A percentile compares a stretch with the other conserved stretches of the same genome.
Conservation (phyloP, 768 basidiomycete species). For the Suillus brevipes region DNA sequence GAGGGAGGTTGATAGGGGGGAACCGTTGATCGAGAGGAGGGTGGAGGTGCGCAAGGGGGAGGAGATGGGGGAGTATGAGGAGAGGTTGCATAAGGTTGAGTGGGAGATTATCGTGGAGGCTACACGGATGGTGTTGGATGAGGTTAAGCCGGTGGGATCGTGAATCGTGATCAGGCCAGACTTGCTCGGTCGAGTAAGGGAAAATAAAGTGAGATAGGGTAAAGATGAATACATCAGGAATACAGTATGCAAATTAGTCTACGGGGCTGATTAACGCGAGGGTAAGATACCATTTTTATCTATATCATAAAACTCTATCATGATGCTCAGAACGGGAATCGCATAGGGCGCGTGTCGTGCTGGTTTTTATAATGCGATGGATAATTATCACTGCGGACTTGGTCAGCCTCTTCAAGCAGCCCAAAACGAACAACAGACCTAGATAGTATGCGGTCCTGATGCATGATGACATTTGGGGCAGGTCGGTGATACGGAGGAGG, state of each 20-base stretch:
- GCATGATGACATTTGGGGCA: conserved; percentile 9
- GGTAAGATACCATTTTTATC: conserved; percentile 1
- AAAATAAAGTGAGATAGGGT: not conserved
- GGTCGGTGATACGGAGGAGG: conserved; percentile 28
- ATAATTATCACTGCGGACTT: conserved; percentile 21
- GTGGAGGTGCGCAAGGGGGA: conserved; percentile 76
- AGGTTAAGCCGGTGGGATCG: conserved; percentile 43
- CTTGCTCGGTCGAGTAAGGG: not conserved
- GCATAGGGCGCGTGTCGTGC: conserved; percentile 18
- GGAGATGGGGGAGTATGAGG: conserved; percentile 67
- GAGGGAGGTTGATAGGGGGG: conserved; percentile 89
- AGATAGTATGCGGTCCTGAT: conserved; percentile 7
- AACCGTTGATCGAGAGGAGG: conserved; percentile 80
- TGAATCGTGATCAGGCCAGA: not conserved
- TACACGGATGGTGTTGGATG: conserved; percentile 66
- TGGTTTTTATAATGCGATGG: conserved; percentile 19
- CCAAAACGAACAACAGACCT: conserved; percentile 15
- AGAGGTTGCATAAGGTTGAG: conserved; percentile 77
- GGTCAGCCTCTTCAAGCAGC: not conserved
- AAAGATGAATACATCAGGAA: not conserved
- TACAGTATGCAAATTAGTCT: conserved; percentile 2
- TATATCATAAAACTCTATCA: conserved; percentile 2
- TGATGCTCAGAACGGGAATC: conserved; percentile 26
- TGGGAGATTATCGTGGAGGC: conserved; percentile 92
- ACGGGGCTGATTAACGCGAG: conserved; percentile 10